Percentiles rank a stretch among this genome's conserved stretches.
Evolutionary conservation across 768 basidiomycete species (phyloP).

Genomic region (Suillus paluster): DNA sequence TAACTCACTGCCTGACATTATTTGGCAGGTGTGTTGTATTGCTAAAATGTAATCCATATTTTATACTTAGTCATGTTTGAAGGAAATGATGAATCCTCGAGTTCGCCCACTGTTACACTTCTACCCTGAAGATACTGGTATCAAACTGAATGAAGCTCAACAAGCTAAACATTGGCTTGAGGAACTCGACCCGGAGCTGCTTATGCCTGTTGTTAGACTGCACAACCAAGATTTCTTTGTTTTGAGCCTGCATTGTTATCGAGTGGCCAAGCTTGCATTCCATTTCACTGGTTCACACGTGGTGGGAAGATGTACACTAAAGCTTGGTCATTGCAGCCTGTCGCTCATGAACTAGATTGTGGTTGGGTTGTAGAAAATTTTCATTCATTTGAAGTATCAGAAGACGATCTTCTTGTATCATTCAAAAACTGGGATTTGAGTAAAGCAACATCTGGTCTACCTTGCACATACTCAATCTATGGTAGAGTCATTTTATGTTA

Average conservation of each 20-base stretch:
- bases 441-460: slow-evolving; percentile 6
- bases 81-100: slow-evolving; percentile 45
- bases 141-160: slow-evolving; percentile 22
- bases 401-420: slow-evolving; percentile 10
- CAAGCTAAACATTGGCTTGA: slow-evolving; percentile 33
- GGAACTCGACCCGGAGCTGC: slow-evolving; percentile 23
- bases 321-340: slow-evolving; percentile 20
- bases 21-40: slow-evolving; percentile 32
- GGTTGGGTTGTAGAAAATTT: slow-evolving; percentile 25
- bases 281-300: slow-evolving; percentile 29
- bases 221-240: slow-evolving; percentile 31
- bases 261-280: slow-evolving; percentile 22
- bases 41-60: background rate
- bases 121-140: slow-evolving; percentile 40
- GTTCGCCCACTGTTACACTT: slow-evolving; percentile 35
- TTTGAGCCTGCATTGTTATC: slow-evolving; percentile 25
- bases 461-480: slow-evolving; percentile 16
- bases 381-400: slow-evolving; percentile 12
- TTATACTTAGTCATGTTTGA: background rate
- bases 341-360: background rate
- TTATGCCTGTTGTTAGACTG: slow-evolving; percentile 34
- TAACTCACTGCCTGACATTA: slow-evolving; percentile 34
- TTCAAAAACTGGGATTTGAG: slow-evolving; percentile 14
- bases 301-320: slow-evolving; percentile 18
- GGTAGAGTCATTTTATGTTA: no score